phyloP scores from a whole-genome alignment of 2,329 filamentous ascomycete genomes.

The Arachnomyces sp. region DNA sequence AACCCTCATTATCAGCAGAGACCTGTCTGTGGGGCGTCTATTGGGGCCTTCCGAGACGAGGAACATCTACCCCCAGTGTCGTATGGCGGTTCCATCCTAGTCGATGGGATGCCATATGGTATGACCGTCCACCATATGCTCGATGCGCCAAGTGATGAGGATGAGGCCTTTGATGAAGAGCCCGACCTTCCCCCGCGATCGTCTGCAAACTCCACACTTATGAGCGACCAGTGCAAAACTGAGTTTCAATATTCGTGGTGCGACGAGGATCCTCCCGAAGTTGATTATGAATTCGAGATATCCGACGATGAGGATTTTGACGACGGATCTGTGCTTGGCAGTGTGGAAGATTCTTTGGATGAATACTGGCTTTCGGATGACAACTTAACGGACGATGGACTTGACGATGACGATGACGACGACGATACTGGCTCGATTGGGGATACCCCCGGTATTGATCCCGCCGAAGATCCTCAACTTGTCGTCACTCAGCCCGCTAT shows the following conservation, averaged over 20 bases:
- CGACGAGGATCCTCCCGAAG: slow-evolving; percentile 31
- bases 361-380: slow-evolving; percentile 40
- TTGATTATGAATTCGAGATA: slow-evolving; percentile 41
- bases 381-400: slow-evolving; percentile 44
- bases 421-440: slow-evolving; percentile 51
- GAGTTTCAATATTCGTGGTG: slow-evolving; percentile 30
- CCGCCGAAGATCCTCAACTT: slow-evolving; percentile 66
- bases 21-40: slow-evolving; percentile 80
- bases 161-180: slow-evolving; percentile 34
- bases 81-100: slow-evolving; percentile 76
- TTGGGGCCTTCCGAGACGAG: slow-evolving; percentile 79
- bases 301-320: slow-evolving; percentile 46
- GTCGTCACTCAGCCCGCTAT: slow-evolving; percentile 85
- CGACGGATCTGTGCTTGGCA: slow-evolving; percentile 32
- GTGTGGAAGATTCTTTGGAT: slow-evolving; percentile 30
- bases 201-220: slow-evolving; percentile 30
- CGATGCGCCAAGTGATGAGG: slow-evolving; percentile 54
- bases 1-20: slow-evolving; percentile 72
- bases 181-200: slow-evolving; percentile 34
- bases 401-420: slow-evolving; percentile 45
- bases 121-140: slow-evolving; percentile 98
- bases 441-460: slow-evolving; percentile 69
- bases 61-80: slow-evolving; percentile 84
- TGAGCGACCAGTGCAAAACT: slow-evolving; percentile 18
- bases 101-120: slow-evolving; percentile 77